Evolutionary conservation across 441 rosid genomes (phyloP), one percentile per base, ranked within the genome.

Genomic region (Macaranga tanarius): DNA sequence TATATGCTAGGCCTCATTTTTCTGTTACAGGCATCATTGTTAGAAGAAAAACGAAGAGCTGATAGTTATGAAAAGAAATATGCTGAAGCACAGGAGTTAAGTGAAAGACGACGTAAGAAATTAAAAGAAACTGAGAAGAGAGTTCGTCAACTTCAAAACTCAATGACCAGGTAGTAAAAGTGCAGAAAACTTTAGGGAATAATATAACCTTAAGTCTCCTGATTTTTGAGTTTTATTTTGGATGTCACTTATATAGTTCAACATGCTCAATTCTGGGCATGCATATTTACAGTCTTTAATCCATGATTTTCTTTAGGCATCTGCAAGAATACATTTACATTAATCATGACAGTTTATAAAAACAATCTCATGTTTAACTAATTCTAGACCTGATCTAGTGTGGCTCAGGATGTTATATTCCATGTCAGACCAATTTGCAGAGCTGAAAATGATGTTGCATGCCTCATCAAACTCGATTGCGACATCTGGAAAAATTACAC

Each of bases 381-480:
- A 90, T 85, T 72, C 86, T 79, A 80, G 76, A 83, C 79, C 85
- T 79, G 87, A 84, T 87, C 83, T 89, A 90, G 94, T 89, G 84
- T 85, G 86, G 83, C 85, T 79, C 99, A 91, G 98, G 93, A 85
- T 95, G 90, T 81, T 91, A 75, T 84, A 89, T 71, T 84, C 85
- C 77, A 88, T 95, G 88, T 87, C 97, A 10, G 92, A 90, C 78
- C 98, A 93, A 83, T 87, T 93, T 82, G 83, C 97, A 20, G 96
- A 91, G 88, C 79, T 93, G 79, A 91, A 90, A 79, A 83, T 67
- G 62, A 79, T 90, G 82, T 80, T 93, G 81, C 73, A 86, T 56
- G 71, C 85, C 75, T 73, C 97, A 48, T 86, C 90, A 25, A 84
- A 76, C 75, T 81, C 87, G 8, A 77, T 78, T 61, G 83, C 89